A percentile compares a stretch with the other conserved stretches of the same genome.
Evolutionary conservation across 2,329 filamentous ascomycete species (phyloP).

Genomic region (Botrytis pseudocinerea): DNA sequence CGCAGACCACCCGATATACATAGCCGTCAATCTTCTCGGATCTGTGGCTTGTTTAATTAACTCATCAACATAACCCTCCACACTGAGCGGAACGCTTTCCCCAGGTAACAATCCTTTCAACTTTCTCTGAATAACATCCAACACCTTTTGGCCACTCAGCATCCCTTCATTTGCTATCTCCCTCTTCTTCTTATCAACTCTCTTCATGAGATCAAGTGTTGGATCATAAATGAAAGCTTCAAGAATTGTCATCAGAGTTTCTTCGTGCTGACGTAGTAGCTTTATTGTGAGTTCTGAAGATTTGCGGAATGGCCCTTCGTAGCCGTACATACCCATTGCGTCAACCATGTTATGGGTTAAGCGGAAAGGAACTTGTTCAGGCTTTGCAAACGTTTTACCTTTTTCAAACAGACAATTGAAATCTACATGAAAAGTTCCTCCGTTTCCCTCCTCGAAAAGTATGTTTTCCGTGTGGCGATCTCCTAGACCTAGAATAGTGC

Average conservation of each 20-base stretch:
- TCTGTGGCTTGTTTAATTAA: constrained; percentile 85
- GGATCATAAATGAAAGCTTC: constrained; percentile 98
- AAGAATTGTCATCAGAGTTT: constrained; percentile 94
- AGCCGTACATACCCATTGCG: constrained; percentile 92
- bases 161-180: constrained; percentile 50
- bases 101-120: constrained; percentile 79
- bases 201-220: constrained; percentile 82
- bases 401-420: constrained; percentile 99
- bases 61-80: constrained; percentile 97
- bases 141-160: constrained; percentile 73
- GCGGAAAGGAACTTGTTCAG: constrained; percentile 92
- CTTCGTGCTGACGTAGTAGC: constrained; percentile 85
- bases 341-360: constrained; percentile 98
- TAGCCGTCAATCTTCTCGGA: constrained; percentile 75
- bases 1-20: constrained; percentile 96
- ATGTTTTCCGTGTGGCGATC: constrained; percentile 98
- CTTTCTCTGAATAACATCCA: constrained; percentile 87
- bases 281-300: constrained; percentile 86
- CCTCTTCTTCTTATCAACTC: constrained; percentile 56
- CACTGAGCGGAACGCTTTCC: constrained; percentile 88
- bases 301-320: constrained; percentile 89
- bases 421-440: constrained; percentile 94
- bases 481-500: constrained; percentile 88
- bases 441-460: constrained; percentile 87
- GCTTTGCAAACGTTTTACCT: constrained; percentile 90